phyloP scores from a whole-genome alignment of 1,284 basidiomycete genomes.

The Cutaneotrichosporon curvatum region DNA sequence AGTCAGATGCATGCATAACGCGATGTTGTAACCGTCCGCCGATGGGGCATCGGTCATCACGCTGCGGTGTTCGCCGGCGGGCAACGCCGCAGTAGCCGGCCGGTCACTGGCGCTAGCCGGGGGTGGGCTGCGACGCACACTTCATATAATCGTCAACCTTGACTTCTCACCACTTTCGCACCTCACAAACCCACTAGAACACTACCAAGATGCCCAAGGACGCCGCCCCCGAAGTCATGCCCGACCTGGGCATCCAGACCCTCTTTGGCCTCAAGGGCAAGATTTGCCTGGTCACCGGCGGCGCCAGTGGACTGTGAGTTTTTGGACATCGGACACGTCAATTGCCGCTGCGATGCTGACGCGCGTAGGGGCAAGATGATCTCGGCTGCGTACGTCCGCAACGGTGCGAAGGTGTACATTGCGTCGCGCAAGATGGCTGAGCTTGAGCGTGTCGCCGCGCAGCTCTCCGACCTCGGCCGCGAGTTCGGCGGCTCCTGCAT shows the following conservation, averaged over 20 bases:
- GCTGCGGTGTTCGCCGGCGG: no score
- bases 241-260: slow-evolving; percentile 14
- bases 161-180: no score
- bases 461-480: slow-evolving; percentile 10
- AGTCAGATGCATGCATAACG: no score
- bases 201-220: slow-evolving; percentile 17
- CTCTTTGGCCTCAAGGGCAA: slow-evolving; percentile 19
- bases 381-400: slow-evolving; percentile 24
- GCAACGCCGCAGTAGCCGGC: no score
- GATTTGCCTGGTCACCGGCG: slow-evolving; percentile 21
- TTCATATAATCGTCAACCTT: no score
- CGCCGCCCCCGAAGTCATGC: slow-evolving; percentile 20
- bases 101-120: no score
- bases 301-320: slow-evolving; percentile 16
- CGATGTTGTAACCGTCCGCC: no score
- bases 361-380: slow-evolving; percentile 21
- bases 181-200: no score
- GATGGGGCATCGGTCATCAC: no score
- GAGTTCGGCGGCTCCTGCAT: slow-evolving; percentile 13
- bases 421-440: slow-evolving; percentile 21
- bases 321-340: no score
- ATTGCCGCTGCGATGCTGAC: no score
- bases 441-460: slow-evolving; percentile 15
- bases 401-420: slow-evolving; percentile 31
- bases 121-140: no score